phyloP scores from a whole-genome alignment of 2,329 filamentous ascomycete species.

The Fusarium udum region DNA sequence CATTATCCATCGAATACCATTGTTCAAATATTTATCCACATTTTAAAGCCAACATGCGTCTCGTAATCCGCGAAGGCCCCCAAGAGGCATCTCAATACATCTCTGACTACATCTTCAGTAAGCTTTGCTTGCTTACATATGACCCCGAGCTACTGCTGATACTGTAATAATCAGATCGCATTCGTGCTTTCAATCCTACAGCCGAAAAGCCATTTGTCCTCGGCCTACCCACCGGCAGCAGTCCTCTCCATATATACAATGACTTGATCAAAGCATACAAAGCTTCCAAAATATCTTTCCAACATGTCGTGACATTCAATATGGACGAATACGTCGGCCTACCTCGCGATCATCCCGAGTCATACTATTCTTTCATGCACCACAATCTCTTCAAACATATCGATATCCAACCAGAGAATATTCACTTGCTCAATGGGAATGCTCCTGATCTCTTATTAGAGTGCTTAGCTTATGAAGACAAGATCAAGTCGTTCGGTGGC shows the following conservation, averaged over 20 bases:
- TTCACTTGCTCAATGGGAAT: background rate
- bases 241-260: constrained; percentile 5
- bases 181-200: background rate
- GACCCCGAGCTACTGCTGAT: background rate
- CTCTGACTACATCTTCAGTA: constrained; percentile 17
- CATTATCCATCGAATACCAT: background rate
- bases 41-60: background rate
- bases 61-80: constrained; percentile 4
- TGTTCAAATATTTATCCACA: background rate
- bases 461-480: background rate
- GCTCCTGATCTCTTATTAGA: background rate
- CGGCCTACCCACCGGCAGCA: constrained; percentile 1
- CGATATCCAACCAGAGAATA: constrained; percentile 1
- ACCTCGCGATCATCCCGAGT: constrained; percentile 1
- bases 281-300: constrained; percentile 6
- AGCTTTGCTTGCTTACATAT: background rate
- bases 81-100: constrained; percentile 12
- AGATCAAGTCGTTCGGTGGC: constrained; percentile 1
- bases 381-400: constrained; percentile 6
- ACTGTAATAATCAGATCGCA: background rate
- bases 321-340: constrained; percentile 17
- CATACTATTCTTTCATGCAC: constrained; percentile 11
- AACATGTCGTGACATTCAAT: constrained; percentile 7
- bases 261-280: background rate
- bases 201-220: constrained; percentile 10